Evolutionary conservation across 306 rosid genomes (phyloP).

Genomic region (Lagenaria siceraria): DNA sequence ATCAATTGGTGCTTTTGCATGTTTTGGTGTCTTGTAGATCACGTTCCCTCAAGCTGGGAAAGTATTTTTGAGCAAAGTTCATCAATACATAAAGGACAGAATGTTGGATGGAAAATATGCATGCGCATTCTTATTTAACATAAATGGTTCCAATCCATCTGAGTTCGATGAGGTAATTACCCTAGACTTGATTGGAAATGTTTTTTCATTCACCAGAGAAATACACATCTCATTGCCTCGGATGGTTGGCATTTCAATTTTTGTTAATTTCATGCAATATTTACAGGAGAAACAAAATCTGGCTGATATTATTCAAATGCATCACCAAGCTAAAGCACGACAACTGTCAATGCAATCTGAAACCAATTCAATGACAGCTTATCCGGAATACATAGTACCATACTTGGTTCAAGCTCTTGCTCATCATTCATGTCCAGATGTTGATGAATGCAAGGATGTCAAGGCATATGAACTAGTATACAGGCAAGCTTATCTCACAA

Average conservation of each 20-base stretch:
- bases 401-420: conserved; percentile 79
- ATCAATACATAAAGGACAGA: conserved; percentile 82
- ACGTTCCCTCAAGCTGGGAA: conserved; percentile 68
- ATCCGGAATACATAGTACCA: conserved; percentile 79
- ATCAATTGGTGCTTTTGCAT: conserved; percentile 18
- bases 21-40: conserved; percentile 42
- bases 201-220: conserved; percentile 1
- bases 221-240: not conserved
- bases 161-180: conserved; percentile 65
- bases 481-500: conserved; percentile 34
- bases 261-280: conserved; percentile 16
- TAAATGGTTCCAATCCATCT: conserved; percentile 38
- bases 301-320: conserved; percentile 84
- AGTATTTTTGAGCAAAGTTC: conserved; percentile 60
- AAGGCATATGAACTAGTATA: conserved; percentile 61
- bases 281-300: conserved; percentile 69
- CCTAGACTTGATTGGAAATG: conserved; percentile 10
- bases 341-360: conserved; percentile 54
- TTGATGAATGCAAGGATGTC: conserved; percentile 83
- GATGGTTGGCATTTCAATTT: not conserved
- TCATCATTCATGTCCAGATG: conserved; percentile 71
- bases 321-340: conserved; percentile 63
- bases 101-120: conserved; percentile 87
- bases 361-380: conserved; percentile 47
- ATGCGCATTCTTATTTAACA: conserved; percentile 63